A percentile compares a stretch with the other conserved stretches of the same genome.
Evolutionary conservation across 768 basidiomycete species (phyloP).

Genomic region (Lenzites betulinus): DNA sequence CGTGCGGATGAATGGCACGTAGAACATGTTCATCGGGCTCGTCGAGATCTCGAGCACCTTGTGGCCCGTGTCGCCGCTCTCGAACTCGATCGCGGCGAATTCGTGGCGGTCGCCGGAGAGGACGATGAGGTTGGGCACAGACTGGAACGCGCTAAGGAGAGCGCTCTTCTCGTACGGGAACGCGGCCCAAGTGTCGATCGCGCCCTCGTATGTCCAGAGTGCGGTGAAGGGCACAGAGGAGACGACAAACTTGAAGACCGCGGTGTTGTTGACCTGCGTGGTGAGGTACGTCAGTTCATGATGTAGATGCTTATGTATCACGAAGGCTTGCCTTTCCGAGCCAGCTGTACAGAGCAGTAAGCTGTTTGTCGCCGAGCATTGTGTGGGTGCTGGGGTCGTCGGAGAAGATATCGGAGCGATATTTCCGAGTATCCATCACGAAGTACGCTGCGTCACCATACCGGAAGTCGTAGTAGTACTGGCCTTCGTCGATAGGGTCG

Average conservation of each 20-base stretch:
- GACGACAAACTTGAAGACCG: conserved; percentile 78
- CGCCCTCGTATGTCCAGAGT: conserved; percentile 66
- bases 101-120: conserved; percentile 79
- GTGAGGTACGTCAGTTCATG: background rate
- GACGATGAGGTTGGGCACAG: conserved; percentile 70
- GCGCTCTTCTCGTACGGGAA: conserved; percentile 60
- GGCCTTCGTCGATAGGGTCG: conserved; percentile 46
- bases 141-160: conserved; percentile 57
- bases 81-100: conserved; percentile 72
- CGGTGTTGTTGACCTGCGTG: conserved; percentile 61
- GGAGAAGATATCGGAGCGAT: conserved; percentile 48
- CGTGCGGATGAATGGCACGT: conserved; percentile 61
- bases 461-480: conserved; percentile 60
- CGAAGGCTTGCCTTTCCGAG: conserved; percentile 46
- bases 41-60: conserved; percentile 67
- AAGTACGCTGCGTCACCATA: conserved; percentile 75
- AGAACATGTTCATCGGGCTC: conserved; percentile 69
- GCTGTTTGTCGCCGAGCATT: conserved; percentile 72
- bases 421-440: conserved; percentile 71
- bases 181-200: conserved; percentile 69
- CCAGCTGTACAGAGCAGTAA: conserved; percentile 64
- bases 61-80: conserved; percentile 39
- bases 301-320: background rate
- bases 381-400: conserved; percentile 46
- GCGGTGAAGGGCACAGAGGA: conserved; percentile 75